Evolutionary conservation across 2,329 filamentous ascomycete species (phyloP).

Genomic region (Botrytis medusae): DNA sequence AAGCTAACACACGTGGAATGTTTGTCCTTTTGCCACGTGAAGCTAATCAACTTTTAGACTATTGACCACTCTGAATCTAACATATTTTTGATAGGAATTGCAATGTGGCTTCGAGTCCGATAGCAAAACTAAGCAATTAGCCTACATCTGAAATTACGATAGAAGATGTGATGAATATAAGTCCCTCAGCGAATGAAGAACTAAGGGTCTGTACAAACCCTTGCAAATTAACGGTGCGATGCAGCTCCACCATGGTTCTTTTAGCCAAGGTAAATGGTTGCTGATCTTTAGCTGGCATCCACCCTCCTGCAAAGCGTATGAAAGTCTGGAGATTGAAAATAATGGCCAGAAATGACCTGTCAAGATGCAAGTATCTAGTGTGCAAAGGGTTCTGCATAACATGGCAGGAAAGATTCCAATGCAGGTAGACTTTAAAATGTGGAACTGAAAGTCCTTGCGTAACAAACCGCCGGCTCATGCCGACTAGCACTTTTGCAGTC

Average conservation of each 20-base stretch:
- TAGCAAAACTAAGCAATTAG: not conserved
- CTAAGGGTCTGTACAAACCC: not conserved
- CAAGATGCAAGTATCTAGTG: constrained; percentile 1
- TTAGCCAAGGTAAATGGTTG: not conserved
- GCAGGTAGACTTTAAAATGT: not conserved
- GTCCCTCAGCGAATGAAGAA: not conserved
- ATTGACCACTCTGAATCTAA: not conserved
- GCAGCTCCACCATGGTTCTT: no score
- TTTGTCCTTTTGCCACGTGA: not conserved
- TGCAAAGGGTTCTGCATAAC: not conserved
- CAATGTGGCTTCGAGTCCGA: constrained; percentile 8
- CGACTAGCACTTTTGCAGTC: not conserved
- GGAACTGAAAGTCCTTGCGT: not conserved
- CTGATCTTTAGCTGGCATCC: not conserved
- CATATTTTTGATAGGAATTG: not conserved
- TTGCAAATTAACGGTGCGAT: not conserved
- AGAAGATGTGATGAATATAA: not conserved
- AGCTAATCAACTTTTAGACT: not conserved
- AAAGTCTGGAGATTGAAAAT: not conserved
- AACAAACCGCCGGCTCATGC: not conserved
- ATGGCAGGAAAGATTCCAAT: not conserved
- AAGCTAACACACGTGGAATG: not conserved
- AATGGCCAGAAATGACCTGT: not conserved
- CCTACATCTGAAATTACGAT: not conserved
- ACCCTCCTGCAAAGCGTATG: not conserved